These are phyloP conservation scores for Gossypium rotundifolium DNA, from an alignment of 345 rosid species.

Conservation along the genomic window DNA sequence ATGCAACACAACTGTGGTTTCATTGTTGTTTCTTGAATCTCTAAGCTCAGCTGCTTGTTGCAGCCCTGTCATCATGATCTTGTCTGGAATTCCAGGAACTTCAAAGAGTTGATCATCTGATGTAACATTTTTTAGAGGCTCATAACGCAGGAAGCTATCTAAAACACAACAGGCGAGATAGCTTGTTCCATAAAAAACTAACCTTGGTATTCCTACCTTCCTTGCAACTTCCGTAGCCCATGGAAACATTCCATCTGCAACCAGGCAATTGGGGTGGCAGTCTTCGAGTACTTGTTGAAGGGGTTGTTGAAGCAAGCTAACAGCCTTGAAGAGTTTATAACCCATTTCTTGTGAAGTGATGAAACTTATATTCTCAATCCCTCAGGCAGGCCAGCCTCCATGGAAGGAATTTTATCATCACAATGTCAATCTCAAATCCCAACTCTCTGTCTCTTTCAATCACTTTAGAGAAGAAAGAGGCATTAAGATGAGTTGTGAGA, in stretches of 20 bases:
- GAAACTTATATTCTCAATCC: constrained; percentile 12
- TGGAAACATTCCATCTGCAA: constrained; percentile 48
- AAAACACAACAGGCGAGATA: constrained; percentile 21
- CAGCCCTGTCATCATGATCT: constrained; percentile 18
- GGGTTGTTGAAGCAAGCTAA: neutral
- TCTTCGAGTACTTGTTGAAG: constrained; percentile 8
- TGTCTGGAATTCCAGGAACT: constrained; percentile 26
- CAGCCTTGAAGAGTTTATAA: constrained; percentile 5
- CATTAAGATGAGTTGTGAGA: constrained; percentile 43
- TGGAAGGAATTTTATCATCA: constrained; percentile 26
- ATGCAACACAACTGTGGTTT: neutral
- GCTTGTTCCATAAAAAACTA: constrained; percentile 49
- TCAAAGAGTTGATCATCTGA: constrained; percentile 34
- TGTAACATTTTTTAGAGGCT: constrained; percentile 26
- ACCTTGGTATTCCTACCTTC: constrained; percentile 37
- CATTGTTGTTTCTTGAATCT: neutral
- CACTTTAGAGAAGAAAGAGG: constrained; percentile 27
- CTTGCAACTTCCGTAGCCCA: constrained; percentile 46
- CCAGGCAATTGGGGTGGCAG: constrained; percentile 29
- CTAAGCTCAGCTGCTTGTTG: constrained; percentile 2
- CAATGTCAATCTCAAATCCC: constrained; percentile 14
- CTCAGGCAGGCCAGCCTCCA: constrained; percentile 27
- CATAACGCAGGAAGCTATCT: constrained; percentile 12
- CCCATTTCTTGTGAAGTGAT: constrained; percentile 10
- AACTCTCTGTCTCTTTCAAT: constrained; percentile 20